Evolutionary conservation across 1,139 yeast species (phyloP).

Genomic region (Entelexis paramagnoliae): DNA sequence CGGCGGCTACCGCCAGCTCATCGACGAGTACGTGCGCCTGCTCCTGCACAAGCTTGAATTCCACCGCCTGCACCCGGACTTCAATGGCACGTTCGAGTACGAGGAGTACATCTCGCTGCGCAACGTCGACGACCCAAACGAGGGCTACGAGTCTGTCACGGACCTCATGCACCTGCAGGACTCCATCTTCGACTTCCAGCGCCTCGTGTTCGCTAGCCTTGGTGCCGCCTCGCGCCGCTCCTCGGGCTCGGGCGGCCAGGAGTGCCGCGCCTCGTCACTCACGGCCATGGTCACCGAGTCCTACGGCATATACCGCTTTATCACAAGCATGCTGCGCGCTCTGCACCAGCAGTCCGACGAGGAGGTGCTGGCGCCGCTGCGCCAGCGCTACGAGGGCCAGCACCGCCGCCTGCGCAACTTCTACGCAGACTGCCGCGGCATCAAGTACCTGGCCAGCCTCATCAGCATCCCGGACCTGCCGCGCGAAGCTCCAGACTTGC

Average conservation of each 20-base stretch:
- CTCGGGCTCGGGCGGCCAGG: conserved; percentile 39
- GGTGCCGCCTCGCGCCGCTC: conserved; percentile 33
- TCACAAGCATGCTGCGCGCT: conserved; percentile 85
- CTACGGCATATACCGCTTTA: conserved; percentile 83
- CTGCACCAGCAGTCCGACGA: conserved; percentile 67
- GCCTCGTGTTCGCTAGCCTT: conserved; percentile 64
- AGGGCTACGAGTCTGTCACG: conserved; percentile 81
- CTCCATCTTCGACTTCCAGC: conserved; percentile 67
- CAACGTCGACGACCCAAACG: conserved; percentile 87
- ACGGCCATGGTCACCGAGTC: conserved; percentile 91
- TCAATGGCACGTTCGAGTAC: conserved; percentile 91
- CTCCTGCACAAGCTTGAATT: conserved; percentile 66
- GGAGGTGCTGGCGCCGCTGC: conserved; percentile 67
- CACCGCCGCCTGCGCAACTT: conserved; percentile 72
- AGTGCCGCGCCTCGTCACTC: conserved; percentile 76
- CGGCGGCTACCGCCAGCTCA: conserved; percentile 58
- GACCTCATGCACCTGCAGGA: conserved; percentile 85
- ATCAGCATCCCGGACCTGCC: conserved; percentile 80
- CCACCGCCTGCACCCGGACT: conserved; percentile 77
- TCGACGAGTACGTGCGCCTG: conserved; percentile 64
- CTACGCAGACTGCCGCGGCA: conserved; percentile 81
- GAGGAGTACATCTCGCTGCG: conserved; percentile 86
- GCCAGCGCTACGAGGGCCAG: conserved; percentile 66
- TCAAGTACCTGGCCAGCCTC: conserved; percentile 71
- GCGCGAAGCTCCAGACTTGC: conserved; percentile 56